phyloP scores from a whole-genome alignment of 805 yeast genomes.

The Metschnikowia borealis region DNA sequence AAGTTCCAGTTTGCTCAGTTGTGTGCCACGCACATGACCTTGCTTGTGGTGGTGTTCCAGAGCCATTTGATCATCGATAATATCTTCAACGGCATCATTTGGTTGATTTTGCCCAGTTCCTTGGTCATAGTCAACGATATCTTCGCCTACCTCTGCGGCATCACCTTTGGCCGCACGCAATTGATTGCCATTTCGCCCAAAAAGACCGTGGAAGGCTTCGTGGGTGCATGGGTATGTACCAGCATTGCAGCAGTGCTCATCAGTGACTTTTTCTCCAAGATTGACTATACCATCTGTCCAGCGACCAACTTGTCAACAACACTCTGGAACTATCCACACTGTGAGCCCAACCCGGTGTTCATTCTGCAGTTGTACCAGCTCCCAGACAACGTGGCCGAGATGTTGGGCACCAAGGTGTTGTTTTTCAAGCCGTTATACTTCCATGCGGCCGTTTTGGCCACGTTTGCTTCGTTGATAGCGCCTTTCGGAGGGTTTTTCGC shows the following conservation, averaged over 20 bases:
- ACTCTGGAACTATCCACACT: conserved; percentile 58
- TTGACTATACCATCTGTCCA: conserved; percentile 83
- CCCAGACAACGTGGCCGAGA: conserved; percentile 61
- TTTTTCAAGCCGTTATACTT: conserved; percentile 82
- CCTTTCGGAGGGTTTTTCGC: conserved; percentile 99
- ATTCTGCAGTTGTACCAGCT: conserved; percentile 71
- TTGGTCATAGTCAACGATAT: conserved; percentile 92
- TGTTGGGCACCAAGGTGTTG: conserved; percentile 43
- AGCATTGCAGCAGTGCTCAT: conserved; percentile 66
- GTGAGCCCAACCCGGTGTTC: conserved; percentile 89
- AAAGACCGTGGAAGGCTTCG: conserved; percentile 94
- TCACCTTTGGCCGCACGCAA: conserved; percentile 91
- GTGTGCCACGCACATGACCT: conserved; percentile 90
- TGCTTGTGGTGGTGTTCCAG: conserved; percentile 85
- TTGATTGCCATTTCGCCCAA: conserved; percentile 92
- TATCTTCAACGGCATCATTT: conserved; percentile 83
- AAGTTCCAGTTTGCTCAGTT: conserved; percentile 92
- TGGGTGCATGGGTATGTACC: conserved; percentile 97
- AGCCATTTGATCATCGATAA: conserved; percentile 90
- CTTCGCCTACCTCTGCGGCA: conserved; percentile 95
- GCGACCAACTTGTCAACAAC: conserved; percentile 62
- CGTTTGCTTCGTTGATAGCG: conserved; percentile 94
- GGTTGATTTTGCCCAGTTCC: conserved; percentile 92
- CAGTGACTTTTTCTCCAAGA: conserved; percentile 59
- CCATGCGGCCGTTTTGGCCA: conserved; percentile 81